Conservation (phyloP, 495 filamentous ascomycete genomes). For the Talaromyces thailandensis region DNA sequence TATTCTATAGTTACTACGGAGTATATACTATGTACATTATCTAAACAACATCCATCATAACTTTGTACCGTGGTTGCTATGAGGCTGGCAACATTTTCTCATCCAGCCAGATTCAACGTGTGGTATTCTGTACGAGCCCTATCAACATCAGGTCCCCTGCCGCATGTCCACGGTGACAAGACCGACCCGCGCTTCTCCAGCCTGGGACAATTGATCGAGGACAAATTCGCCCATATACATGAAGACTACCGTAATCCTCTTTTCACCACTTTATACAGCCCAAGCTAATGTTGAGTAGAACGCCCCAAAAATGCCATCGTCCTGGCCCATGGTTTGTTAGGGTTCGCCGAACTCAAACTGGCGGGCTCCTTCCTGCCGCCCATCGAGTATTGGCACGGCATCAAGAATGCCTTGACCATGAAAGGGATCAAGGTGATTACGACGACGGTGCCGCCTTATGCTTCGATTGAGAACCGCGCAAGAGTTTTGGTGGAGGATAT, state of each 20-base stretch:
- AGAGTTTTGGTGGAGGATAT: conserved; percentile 57
- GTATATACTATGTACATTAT: no score
- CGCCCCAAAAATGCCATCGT: conserved; percentile 65
- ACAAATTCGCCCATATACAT: conserved; percentile 67
- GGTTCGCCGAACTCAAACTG: conserved; percentile 76
- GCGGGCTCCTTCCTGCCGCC: conserved; percentile 62
- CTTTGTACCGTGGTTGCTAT: neutral
- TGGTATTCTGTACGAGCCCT: neutral
- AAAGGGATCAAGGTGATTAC: conserved; percentile 74
- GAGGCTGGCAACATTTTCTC: neutral
- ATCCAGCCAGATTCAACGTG: neutral
- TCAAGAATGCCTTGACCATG: conserved; percentile 63
- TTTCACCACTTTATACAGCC: neutral
- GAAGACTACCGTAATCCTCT: conserved; percentile 54
- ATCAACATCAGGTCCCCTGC: neutral
- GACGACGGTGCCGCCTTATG: conserved; percentile 68
- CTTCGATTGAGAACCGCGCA: conserved; percentile 70
- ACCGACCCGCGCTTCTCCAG: conserved; percentile 51
- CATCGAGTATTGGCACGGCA: conserved; percentile 88
- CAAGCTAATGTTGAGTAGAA: conserved; percentile 21
- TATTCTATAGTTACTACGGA: no score
- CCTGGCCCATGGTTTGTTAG: conserved; percentile 83
- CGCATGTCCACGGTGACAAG: neutral
- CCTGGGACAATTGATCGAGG: conserved; percentile 59
- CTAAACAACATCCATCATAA: neutral